Conservation (phyloP, 495 filamentous ascomycete genomes). For the Oidiodendron maius region DNA sequence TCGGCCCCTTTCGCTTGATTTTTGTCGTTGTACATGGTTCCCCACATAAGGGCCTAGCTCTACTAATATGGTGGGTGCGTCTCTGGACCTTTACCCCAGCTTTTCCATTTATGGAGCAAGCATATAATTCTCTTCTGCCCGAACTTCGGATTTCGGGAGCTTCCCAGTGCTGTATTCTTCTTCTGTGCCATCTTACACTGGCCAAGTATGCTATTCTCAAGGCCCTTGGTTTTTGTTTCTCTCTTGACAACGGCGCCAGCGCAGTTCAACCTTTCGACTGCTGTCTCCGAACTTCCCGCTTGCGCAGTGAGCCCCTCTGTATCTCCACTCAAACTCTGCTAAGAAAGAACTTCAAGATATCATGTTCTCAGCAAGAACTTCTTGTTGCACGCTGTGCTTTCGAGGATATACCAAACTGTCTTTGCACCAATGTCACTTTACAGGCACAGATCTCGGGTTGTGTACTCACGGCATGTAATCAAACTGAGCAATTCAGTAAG, state of each 20-base stretch:
- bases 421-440: background rate
- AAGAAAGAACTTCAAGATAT: background rate
- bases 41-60: too few species aligned
- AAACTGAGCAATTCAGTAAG: background rate
- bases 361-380: background rate
- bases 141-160: too few species aligned
- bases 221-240: too few species aligned
- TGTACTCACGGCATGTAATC: background rate
- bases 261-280: background rate
- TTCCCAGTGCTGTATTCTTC: too few species aligned
- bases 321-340: background rate
- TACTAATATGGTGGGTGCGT: too few species aligned
- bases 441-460: background rate
- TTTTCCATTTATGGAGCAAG: too few species aligned
- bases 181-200: too few species aligned
- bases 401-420: background rate
- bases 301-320: background rate
- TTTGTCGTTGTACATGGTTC: too few species aligned
- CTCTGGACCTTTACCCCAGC: too few species aligned
- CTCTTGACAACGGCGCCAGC: background rate
- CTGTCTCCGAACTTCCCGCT: background rate
- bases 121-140: too few species aligned
- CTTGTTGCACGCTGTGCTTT: background rate
- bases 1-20: too few species aligned
- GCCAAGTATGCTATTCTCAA: too few species aligned